Percentiles rank a stretch among this genome's conserved stretches.
These are phyloP conservation scores for Pseudocercospora fuligena DNA, from an alignment of 2,329 filamentous ascomycete species.

Conservation along the genomic window DNA sequence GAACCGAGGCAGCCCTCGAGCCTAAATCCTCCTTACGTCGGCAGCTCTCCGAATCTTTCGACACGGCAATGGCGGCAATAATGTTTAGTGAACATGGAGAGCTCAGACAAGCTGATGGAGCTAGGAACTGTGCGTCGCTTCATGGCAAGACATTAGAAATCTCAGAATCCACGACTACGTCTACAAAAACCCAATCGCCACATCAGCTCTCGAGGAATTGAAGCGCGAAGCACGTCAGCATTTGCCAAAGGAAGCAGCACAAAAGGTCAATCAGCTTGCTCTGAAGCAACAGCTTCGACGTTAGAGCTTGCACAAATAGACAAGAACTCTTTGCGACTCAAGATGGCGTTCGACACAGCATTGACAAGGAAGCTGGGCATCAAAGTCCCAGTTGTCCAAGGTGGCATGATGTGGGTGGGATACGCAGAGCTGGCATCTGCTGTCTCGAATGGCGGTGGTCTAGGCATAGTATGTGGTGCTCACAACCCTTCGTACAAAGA, in stretches of 20 bases:
- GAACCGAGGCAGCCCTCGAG: not conserved
- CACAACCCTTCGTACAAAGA: not conserved
- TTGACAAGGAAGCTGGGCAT: constrained; percentile 65
- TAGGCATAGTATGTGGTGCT: constrained; percentile 62
- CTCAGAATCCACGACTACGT: not conserved
- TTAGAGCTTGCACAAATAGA: not conserved
- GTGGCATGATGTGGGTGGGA: constrained; percentile 83
- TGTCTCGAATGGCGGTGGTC: constrained; percentile 75
- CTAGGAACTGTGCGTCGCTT: no score
- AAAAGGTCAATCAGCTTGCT: no score
- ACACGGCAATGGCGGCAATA: not conserved
- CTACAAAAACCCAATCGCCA: no score
- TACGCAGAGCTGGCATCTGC: constrained; percentile 76
- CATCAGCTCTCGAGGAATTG: no score
- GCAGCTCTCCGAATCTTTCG: not conserved
- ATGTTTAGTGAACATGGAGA: not conserved
- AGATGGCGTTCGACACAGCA: constrained; percentile 66
- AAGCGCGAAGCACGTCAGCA: no score
- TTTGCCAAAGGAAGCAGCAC: no score
- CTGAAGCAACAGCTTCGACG: not conserved
- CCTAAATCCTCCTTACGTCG: not conserved
- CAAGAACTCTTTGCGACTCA: not conserved
- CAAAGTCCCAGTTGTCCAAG: constrained; percentile 75
- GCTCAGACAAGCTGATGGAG: no score
- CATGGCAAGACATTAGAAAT: not conserved